These are phyloP conservation scores for Solanum paucissectum DNA, from an alignment of 257 asterid species.

Conservation along the genomic window DNA sequence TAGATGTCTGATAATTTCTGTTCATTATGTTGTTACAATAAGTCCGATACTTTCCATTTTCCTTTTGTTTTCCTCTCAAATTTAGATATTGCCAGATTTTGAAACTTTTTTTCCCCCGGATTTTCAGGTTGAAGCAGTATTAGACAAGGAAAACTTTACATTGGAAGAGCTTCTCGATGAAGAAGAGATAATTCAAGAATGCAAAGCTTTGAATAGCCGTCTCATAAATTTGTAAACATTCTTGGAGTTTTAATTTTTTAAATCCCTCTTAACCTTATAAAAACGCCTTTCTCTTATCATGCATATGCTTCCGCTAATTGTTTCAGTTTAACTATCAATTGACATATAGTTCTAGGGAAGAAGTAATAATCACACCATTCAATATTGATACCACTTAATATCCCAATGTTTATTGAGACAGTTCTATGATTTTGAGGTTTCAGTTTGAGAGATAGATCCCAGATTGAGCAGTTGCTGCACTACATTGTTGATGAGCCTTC, in stretches of 20 bases:
- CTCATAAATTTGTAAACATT: slow-evolving; percentile 79
- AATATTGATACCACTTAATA: not conserved
- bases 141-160: slow-evolving; percentile 81
- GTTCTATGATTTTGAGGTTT: slow-evolving; percentile 4
- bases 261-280: not conserved
- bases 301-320: not conserved
- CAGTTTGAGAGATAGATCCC: slow-evolving; percentile 91
- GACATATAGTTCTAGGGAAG: not conserved
- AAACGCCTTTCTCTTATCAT: not conserved
- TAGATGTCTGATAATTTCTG: not conserved
- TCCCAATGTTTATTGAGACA: not conserved
- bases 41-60: not conserved
- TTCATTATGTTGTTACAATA: not conserved
- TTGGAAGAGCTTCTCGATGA: slow-evolving; percentile 97
- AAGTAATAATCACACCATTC: not conserved
- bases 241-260: not conserved
- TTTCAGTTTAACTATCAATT: not conserved
- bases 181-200: slow-evolving; percentile 98
- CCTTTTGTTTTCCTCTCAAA: not conserved
- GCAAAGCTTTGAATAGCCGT: slow-evolving; percentile 95
- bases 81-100: not conserved
- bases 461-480: slow-evolving; percentile 77
- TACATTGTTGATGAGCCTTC: slow-evolving; percentile 79
- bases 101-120: not conserved
- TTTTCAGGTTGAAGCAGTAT: slow-evolving; percentile 77